A percentile compares a stretch with the other conserved stretches of the same genome.
These are phyloP conservation scores for Aciculosporium take DNA, from an alignment of 2,329 filamentous ascomycete genomes.

Conservation along the genomic window DNA sequence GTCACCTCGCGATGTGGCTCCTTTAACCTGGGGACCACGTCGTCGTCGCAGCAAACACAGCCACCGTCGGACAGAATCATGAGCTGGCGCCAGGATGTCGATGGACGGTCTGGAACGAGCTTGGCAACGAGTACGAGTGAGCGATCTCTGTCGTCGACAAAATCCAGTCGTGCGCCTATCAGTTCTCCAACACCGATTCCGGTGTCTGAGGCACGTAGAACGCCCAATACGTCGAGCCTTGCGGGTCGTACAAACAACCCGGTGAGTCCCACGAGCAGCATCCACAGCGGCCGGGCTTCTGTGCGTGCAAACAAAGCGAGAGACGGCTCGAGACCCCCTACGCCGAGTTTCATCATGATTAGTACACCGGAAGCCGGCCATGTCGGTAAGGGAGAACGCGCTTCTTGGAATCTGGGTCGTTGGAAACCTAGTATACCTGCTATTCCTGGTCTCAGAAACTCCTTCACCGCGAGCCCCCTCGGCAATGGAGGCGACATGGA, in stretches of 20 bases:
- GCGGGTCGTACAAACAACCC: slow-evolving; percentile 12
- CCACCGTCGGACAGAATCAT: slow-evolving; percentile 60
- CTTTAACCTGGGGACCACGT: slow-evolving; percentile 23
- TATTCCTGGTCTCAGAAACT: slow-evolving; percentile 22
- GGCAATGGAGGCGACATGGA: slow-evolving; percentile 8
- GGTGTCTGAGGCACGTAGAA: slow-evolving; percentile 31
- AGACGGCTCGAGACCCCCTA: slow-evolving; percentile 27
- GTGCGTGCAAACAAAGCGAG: slow-evolving; percentile 12
- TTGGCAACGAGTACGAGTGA: slow-evolving; percentile 31
- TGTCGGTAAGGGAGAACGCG: slow-evolving; percentile 26
- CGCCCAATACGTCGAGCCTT: slow-evolving; percentile 24
- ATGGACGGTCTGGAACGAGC: slow-evolving; percentile 26
- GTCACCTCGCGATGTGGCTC: slow-evolving; percentile 40
- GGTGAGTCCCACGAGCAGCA: slow-evolving; percentile 26
- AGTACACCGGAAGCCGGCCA: slow-evolving; percentile 20
- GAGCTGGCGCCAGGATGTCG: slow-evolving; percentile 65
- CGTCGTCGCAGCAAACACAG: slow-evolving; percentile 14
- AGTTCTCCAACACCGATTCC: slow-evolving; percentile 24
- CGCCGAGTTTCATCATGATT: slow-evolving; percentile 40
- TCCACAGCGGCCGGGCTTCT: slow-evolving; percentile 15
- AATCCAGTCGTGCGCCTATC: slow-evolving; percentile 23
- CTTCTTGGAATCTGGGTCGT: slow-evolving; percentile 44
- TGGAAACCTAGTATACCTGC: slow-evolving; percentile 32
- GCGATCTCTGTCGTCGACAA: slow-evolving; percentile 41
- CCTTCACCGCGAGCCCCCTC: slow-evolving; percentile 12